Base-by-base conservation (phyloP, 176 grass and related monocot species). In the Carex littledalei region DNA sequence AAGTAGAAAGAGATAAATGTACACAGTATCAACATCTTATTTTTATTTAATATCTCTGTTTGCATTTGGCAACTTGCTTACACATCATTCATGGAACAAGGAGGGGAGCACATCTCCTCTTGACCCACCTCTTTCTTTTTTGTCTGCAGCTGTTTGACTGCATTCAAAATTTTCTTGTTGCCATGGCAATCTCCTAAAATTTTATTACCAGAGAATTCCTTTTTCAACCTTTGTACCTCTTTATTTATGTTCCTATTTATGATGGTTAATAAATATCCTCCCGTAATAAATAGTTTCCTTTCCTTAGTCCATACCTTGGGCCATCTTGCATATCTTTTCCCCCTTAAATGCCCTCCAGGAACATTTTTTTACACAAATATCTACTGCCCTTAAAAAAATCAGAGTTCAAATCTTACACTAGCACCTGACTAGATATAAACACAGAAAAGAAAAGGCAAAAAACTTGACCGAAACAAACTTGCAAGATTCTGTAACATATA, bases 111-210 rank as follows among this genome's bases (percentile, higher is more conserved):
- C 90, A 91, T 89, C 85, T 60, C 63, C 77, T 89, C 87, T 94
- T 94, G 90, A 97, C 92, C 94, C 92, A 90, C 92, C 89, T 89
- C 87, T 89, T 88, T 83, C 81, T 88, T 86, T 91, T 91, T 92
- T 94, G 87, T 93, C 93, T 87, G 83, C 82, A 90, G 89, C 86
- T 92, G 91, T 94, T 83, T 89, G 95, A 95, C 89, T 88, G 85
- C 80, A 83, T 83, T 83, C 61, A 83, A 83, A 83, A 2, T 63
- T 68, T 53, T 67, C 81, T 83, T 69, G 21, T 68, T 32, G 68
- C 81, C 64, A 53, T 17, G 63, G 63, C 43, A 83, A 31, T n/a
- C 16, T 68, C 20, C 63, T 69, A 68, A 69, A 32, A 16, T 69
- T 83, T 83, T 57, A 3, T 50, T 62, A 74, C 53, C 84, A 32